Percentiles rank a stretch among this genome's conserved stretches.
phyloP scores from a whole-genome alignment of 2,329 filamentous ascomycete species.

The Fusarium buharicum region DNA sequence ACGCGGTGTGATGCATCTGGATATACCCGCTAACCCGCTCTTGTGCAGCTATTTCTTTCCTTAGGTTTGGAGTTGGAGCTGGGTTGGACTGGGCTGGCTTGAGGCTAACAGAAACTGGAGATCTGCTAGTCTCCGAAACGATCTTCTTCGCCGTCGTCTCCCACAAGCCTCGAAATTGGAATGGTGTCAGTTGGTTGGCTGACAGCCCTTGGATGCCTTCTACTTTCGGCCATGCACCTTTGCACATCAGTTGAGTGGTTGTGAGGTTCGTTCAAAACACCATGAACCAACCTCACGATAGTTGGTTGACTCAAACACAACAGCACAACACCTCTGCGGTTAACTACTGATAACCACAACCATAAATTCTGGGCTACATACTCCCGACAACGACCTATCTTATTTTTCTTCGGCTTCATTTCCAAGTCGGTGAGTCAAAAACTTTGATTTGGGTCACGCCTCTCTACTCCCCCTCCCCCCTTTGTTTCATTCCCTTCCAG shows the following conservation, averaged over 20 bases:
- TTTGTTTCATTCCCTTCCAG: conserved; percentile 22
- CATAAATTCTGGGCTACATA: background rate
- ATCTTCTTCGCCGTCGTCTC: conserved; percentile 29
- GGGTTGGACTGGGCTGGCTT: too few relatives aligned
- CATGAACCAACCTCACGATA: conserved; percentile 28
- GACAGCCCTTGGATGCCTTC: conserved; percentile 30
- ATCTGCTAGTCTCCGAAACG: conserved; percentile 27
- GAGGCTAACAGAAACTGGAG: conserved; percentile 29
- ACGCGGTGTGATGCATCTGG: conserved; percentile 36
- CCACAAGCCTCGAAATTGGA: conserved; percentile 1
- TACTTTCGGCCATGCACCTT: conserved; percentile 30
- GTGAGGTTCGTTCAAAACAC: conserved; percentile 21
- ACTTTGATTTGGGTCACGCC: conserved; percentile 11
- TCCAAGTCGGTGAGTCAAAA: conserved; percentile 23
- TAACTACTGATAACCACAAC: background rate
- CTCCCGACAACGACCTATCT: background rate
- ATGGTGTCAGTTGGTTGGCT: conserved; percentile 40
- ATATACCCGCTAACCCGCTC: conserved; percentile 41
- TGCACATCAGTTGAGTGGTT: conserved; percentile 3
- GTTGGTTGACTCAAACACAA: background rate
- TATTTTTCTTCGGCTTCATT: background rate
- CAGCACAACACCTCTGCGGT: background rate
- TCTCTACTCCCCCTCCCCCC: conserved; percentile 4
- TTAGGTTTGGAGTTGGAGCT: conserved; percentile 4
- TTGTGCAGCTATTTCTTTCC: conserved; percentile 24